Base-by-base conservation (phyloP, 1,284 basidiomycete species). In the Flammula alnicola region DNA sequence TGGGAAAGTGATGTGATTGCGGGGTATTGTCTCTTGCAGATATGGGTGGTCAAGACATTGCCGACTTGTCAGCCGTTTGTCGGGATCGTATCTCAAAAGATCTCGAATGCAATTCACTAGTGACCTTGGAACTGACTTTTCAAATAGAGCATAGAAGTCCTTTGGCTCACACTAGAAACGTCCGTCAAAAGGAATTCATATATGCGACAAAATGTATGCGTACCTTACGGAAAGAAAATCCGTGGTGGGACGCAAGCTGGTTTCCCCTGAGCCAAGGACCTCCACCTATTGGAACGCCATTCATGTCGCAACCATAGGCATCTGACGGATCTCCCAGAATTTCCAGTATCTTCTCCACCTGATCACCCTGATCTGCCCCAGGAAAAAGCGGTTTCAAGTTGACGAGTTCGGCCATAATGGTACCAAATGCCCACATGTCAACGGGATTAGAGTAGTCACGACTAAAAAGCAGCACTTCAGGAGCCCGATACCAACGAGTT, bases 391-490 rank as follows among this genome's bases (percentile, higher is more conserved):
- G 96, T 58, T 93, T 90, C 54, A 99, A 81, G 64, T 95, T 98
- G 70, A 98, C 81, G 48, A 98, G 80, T 70, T 99, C 97, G 6
- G 95, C 93, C 77, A 99, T 88, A 67, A 99, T 99, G 4, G 97
- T 96, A 17, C 97, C 97, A 38, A 99, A 75, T 1, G 97, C 97
- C 97, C 97, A 99, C 88, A 98, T 93, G 69, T 99, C 97, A 27
- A 99, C 96, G 0, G 97, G 94, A 59, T 91, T 91, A 12, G 93
- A 95, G 66, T 99, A 99, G 65, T 97, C 88, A 49, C 86, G 81
- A 61, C 93, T 93, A 50, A 94, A 81, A 30, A 99, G 79, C 16
- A 99, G 77, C 3, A 99, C 94, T 69, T 99, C 97, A 11, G 97
- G 97, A 0, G 97, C 97, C 52, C 97, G 91, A 72, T 99, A 99